A percentile compares a stretch with the other conserved stretches of the same genome.
Evolutionary conservation across 768 basidiomycete genomes (phyloP).

Genomic region (Phanerochaete sordida): DNA sequence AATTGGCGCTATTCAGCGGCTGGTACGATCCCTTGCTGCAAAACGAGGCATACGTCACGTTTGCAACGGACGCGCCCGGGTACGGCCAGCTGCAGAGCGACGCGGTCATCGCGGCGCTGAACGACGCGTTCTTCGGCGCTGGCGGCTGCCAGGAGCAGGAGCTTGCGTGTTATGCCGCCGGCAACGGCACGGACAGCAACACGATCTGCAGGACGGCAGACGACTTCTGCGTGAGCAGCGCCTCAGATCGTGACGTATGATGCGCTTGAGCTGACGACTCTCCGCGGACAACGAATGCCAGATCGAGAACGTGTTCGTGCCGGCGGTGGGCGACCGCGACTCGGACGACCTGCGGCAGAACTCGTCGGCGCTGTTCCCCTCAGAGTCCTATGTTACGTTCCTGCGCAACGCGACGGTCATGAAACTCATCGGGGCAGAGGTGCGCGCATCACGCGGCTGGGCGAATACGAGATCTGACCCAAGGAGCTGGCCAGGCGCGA

Average conservation of each 20-base stretch:
- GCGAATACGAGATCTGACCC: too few species aligned
- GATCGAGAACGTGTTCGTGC: conserved; percentile 44
- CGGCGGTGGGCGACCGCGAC: conserved; percentile 52
- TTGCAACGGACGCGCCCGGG: conserved; percentile 59
- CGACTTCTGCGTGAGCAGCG: conserved; percentile 50
- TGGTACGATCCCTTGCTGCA: conserved; percentile 68
- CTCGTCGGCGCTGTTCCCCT: conserved; percentile 48
- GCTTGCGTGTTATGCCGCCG: conserved; percentile 54
- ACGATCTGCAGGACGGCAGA: conserved; percentile 48
- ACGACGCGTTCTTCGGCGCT: conserved; percentile 41
- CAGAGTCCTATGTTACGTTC: conserved; percentile 51
- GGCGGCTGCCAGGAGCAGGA: conserved; percentile 56
- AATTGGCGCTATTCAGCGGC: conserved; percentile 35
- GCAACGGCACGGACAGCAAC: conserved; percentile 41
- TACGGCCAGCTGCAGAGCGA: conserved; percentile 60
- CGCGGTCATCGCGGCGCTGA: conserved; percentile 42
- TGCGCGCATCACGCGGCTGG: conserved; percentile 19
- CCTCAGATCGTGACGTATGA: neutral
- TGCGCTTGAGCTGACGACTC: neutral
- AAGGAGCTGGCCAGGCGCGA: too few species aligned
- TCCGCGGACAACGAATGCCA: conserved; percentile 15
- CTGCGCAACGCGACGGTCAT: conserved; percentile 34
- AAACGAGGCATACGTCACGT: conserved; percentile 55
- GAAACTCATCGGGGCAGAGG: conserved; percentile 43
- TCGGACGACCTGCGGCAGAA: conserved; percentile 57